A percentile compares a stretch with the other conserved stretches of the same genome.
These are phyloP conservation scores for Plasmodium reichenowi DNA, from an alignment of 169 alveolate species.

Conservation along the genomic window DNA sequence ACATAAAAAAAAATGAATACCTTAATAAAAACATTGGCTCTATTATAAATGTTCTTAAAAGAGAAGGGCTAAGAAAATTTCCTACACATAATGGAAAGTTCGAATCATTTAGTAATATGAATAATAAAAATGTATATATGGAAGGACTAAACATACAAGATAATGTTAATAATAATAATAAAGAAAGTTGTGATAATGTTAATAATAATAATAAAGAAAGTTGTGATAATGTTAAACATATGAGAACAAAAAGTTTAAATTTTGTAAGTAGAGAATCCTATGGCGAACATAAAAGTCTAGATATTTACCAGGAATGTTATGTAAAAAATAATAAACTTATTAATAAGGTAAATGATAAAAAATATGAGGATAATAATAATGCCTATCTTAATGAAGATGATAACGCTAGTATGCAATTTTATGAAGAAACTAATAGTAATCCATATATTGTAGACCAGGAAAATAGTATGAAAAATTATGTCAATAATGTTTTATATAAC, in stretches of 20 bases:
- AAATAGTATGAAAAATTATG: neutral
- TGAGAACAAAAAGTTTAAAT: slow-evolving; percentile 23
- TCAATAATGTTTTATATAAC: neutral
- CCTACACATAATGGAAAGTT: neutral
- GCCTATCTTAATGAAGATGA: no score
- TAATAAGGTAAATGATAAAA: slow-evolving; percentile 2
- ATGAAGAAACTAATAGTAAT: no score
- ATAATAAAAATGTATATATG: neutral
- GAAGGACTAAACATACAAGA: neutral
- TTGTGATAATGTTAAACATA: neutral
- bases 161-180: neutral
- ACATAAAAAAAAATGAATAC: slow-evolving; percentile 2
- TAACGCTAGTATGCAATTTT: no score
- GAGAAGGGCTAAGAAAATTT: slow-evolving; percentile 22
- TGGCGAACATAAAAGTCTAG: neutral
- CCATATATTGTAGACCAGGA: neutral
- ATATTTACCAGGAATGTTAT: slow-evolving; percentile 30
- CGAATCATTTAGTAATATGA: no score
- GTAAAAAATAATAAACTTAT: neutral
- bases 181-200: neutral
- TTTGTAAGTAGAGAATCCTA: neutral
- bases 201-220: neutral
- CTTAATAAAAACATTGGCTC: slow-evolving; percentile 8
- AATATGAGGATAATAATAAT: neutral
- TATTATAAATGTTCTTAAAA: slow-evolving; percentile 12